A percentile compares a stretch with the other conserved stretches of the same genome.
Evolutionary conservation across 148 eudicot genomes (phyloP).

Genomic region (Cornus kousa): DNA sequence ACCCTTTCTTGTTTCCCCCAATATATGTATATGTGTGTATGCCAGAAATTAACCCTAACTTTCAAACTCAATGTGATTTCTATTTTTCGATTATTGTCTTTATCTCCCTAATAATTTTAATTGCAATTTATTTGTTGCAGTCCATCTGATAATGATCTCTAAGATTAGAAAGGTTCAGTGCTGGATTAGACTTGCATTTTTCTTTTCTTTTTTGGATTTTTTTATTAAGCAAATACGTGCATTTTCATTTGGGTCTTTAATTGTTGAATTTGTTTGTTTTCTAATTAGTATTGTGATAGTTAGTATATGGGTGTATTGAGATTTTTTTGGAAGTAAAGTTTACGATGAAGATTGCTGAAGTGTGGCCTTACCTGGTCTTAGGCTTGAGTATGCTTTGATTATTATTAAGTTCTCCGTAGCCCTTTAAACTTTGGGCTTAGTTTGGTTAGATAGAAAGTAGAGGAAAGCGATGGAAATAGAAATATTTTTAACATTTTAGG

Average conservation of each 20-base stretch:
- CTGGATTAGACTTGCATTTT: not conserved
- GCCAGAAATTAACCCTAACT: not conserved
- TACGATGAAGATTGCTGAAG: not conserved
- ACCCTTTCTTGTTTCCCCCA: not conserved
- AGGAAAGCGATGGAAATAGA: too few species aligned
- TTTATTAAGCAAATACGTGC: not conserved
- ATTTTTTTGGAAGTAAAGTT: not conserved
- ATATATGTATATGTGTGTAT: too few species aligned
- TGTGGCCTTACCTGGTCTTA: not conserved
- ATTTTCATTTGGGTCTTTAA: not conserved
- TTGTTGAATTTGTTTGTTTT: not conserved
- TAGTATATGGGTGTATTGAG: not conserved
- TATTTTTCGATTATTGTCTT: not conserved
- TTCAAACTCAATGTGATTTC: not conserved
- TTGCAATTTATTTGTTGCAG: not conserved
- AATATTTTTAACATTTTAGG: too few species aligned
- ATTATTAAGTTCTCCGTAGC: not conserved
- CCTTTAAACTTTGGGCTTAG: not conserved
- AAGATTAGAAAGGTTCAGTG: not conserved
- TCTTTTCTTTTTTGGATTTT: not conserved
- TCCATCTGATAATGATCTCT: not conserved
- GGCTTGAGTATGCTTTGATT: not conserved
- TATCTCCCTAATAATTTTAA: not conserved
- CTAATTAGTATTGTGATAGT: not conserved
- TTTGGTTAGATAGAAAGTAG: too few species aligned